phyloP scores from a whole-genome alignment of 2,329 filamentous ascomycete species.

The Shiraia bambusicola region DNA sequence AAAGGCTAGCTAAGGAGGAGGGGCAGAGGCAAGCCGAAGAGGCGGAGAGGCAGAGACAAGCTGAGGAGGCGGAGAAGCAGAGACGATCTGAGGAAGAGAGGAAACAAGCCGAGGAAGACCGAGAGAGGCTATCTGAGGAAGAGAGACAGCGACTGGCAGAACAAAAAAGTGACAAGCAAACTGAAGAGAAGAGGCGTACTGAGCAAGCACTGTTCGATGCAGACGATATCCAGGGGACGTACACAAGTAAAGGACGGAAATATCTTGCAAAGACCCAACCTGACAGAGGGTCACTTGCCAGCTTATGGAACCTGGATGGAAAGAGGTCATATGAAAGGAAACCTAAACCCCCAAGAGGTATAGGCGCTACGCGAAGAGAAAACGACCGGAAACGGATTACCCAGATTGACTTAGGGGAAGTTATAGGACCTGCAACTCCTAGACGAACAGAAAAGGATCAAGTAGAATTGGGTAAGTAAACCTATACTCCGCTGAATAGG shows the following conservation, averaged over 20 bases:
- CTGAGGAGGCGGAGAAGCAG: neutral
- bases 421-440: neutral
- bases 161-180: constrained; percentile 1
- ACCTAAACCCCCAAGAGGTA: too few species aligned
- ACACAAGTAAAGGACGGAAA: neutral
- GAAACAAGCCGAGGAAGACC: too few species aligned
- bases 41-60: constrained; percentile 5
- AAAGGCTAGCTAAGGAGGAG: too few species aligned
- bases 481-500: neutral
- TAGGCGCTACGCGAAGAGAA: too few species aligned
- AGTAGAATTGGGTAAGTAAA: neutral
- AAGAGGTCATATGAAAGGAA: too few species aligned
- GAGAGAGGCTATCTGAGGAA: too few species aligned
- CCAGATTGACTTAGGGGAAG: constrained; percentile 2
- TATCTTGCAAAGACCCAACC: neutral
- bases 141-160: constrained; percentile 2
- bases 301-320: neutral
- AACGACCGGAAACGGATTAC: constrained; percentile 2
- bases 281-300: neutral
- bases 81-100: constrained; percentile 1
- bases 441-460: neutral
- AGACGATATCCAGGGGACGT: too few species aligned
- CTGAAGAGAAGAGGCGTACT: neutral
- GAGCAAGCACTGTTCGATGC: too few species aligned
- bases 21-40: neutral